Base-by-base conservation (phyloP, 2,329 filamentous ascomycete species). In the Capronia epimyces region DNA sequence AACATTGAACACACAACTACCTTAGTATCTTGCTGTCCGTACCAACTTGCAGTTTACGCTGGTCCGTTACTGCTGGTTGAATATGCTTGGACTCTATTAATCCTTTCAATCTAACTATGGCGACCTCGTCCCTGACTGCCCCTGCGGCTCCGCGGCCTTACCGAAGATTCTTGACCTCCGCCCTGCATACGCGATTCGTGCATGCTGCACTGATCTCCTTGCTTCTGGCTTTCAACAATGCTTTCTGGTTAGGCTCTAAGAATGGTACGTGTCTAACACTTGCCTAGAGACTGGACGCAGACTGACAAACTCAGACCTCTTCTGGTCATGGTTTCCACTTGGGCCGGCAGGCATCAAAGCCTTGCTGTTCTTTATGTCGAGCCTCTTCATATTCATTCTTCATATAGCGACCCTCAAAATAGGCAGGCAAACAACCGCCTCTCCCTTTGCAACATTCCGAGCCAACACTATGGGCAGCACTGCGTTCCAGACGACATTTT, bases 131-230 rank as follows among this genome's bases (percentile, higher is more conserved):
- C 16, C 37, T 43, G 15, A 32, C 53, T 16, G 9, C 43, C 32
- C 43, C 52, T 18, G 21, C 50, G 12, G 43, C 45, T 29, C 58
- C 68, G 54, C 66, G 71, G 59, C 71, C 69, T 34, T 95, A 95
- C 71, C 86, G 89, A 75, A 88, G 95, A 72, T 94, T 94, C 68
- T 74, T 96, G 61, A 94, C 91, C 55, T 90, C 91, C 43, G 84
- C 86, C 46, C 75, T 96, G 58, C 91, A 97, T 69, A 79, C 87
- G 63, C 82, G 89, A 63, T 97, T 96, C 70, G 84, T 86, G 43
- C 83, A 83, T 57, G 89, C 88, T 10, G 85, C 86, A 42, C 77
- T 80, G 12, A 73, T 87, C 56, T 75, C 89, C 12, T 71, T 93
- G 8, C 70, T 76, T 42, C 74, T 89, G 49, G 88, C 87, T 65